Evolutionary conservation across 1,139 yeast genomes (phyloP).

Genomic region (Citeromyces hawaiiensis): DNA sequence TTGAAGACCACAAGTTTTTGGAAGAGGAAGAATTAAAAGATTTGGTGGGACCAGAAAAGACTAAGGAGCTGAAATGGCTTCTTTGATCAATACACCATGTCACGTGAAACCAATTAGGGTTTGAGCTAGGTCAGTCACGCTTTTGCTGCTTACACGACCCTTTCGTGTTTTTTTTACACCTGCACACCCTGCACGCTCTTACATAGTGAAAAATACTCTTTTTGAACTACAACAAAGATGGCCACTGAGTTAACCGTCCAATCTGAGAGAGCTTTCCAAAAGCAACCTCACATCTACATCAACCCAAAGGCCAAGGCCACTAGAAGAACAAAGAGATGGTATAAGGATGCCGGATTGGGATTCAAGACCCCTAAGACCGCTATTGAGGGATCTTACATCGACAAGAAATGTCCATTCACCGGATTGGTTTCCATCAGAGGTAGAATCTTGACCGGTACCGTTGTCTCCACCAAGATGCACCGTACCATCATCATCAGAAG

Average conservation of each 20-base stretch:
- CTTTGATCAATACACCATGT: not conserved
- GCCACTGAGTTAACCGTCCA: conserved; percentile 99
- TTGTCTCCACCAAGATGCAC: conserved; percentile 99
- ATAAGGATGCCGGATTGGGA: conserved; percentile 99
- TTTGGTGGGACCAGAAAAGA: conserved; percentile 22
- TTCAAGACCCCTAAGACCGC: conserved; percentile 99
- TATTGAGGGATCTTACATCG: conserved; percentile 96
- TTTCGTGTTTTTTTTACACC: not conserved
- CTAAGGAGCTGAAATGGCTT: conserved; percentile 18
- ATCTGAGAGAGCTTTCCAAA: conserved; percentile 99
- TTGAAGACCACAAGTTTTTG: conserved; percentile 31
- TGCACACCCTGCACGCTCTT: not conserved
- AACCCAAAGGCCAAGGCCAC: conserved; percentile 99
- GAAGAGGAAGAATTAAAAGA: conserved; percentile 15
- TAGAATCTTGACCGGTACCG: conserved; percentile 96
- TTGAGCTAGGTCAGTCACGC: not conserved
- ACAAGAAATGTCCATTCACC: conserved; percentile 99
- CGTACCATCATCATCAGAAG: conserved; percentile 99
- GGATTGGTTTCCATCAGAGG: conserved; percentile 98
- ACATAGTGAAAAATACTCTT: conserved; percentile 1
- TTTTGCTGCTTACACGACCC: not conserved
- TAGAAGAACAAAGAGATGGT: conserved; percentile 99
- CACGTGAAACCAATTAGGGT: not conserved
- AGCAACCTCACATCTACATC: conserved; percentile 99
- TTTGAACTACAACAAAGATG: conserved; percentile 36